Evolutionary conservation across 441 rosid genomes (phyloP), one percentile per base, ranked within the genome.

Genomic region (Erodium texanum): DNA sequence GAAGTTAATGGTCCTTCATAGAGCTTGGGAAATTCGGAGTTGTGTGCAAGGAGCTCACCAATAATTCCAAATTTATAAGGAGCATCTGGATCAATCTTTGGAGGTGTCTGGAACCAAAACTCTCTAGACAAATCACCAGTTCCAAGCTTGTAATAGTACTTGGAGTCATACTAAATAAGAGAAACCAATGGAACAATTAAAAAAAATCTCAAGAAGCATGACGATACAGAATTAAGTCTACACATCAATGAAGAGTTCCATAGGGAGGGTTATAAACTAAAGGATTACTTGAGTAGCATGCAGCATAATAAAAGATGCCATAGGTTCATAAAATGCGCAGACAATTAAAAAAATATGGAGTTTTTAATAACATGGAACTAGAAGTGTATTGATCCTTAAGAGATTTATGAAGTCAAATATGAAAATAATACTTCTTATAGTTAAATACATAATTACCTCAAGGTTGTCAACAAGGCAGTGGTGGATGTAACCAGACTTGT

Each of bases 401-500:
- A 70, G 64, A 54, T 65, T 70, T 62, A 43, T 43, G 54, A 61
- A 61, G 67, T 64, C 6, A 62, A 62, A 59, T 10, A 45, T 52
- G 48, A 50, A 41, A 65, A 34, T 38, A 18, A 9, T 29, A 66
- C 22, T 62, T 23, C 32, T 59, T 11, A 24, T 61, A 61, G 16
- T 24, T 61, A 23, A 64, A 2, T 7, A 8, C 66, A 50, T 56
- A 54, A 73, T 79, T 81, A 94, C 99, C 99, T 91, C 75, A 67
- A 94, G 99, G 74, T 77, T 91, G 76, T 86, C 85, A 29, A 89
- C 70, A 56, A 85, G 84, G 71, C 95, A 90, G 36, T 84, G 89
- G 79, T 94, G 99, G 78, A 85, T 90, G 80, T 83, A 88, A 16
- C 98, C 98, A 73, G 98, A 94, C 66, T 82, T 85, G 62, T 94